These are phyloP conservation scores for Podochytrium sp. DNA, from an alignment of 192 early-diverging fungal species.

Conservation along the genomic window DNA sequence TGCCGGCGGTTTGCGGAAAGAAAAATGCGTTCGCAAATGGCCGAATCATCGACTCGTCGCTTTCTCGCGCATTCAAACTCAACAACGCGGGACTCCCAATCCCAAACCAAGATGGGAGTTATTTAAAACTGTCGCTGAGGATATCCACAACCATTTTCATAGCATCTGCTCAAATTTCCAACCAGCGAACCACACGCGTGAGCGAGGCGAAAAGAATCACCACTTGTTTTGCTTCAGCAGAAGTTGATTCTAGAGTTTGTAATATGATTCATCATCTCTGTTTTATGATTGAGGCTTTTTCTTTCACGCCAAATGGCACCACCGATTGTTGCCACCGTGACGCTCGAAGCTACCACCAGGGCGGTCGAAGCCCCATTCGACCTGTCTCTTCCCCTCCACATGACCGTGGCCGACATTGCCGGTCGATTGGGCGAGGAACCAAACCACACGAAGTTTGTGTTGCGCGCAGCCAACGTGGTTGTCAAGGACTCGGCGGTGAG, in stretches of 20 bases:
- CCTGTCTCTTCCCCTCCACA: not conserved
- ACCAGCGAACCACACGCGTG: not conserved
- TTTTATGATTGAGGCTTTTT: no score
- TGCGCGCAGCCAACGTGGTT: not conserved
- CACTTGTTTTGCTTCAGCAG: not conserved
- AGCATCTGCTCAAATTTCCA: not conserved
- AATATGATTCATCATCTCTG: not conserved
- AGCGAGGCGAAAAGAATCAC: not conserved
- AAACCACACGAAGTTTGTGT: not conserved
- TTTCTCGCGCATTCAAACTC: no score
- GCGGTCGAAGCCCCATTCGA: not conserved
- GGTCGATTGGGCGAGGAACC: not conserved
- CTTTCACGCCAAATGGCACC: no score
- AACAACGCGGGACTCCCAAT: slow-evolving; percentile 2
- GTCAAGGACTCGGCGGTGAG: not conserved
- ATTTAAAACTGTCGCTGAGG: not conserved
- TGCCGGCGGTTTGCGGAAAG: no score
- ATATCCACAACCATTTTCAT: not conserved
- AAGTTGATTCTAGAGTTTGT: not conserved
- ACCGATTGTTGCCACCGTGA: no score
- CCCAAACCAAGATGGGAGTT: not conserved
- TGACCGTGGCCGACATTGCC: not conserved
- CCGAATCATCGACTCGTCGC: no score
- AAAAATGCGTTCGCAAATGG: no score
- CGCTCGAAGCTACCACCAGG: no score